Evolutionary conservation across 1,284 basidiomycete genomes (phyloP).

Genomic region (Cystobasidium slooffiae): DNA sequence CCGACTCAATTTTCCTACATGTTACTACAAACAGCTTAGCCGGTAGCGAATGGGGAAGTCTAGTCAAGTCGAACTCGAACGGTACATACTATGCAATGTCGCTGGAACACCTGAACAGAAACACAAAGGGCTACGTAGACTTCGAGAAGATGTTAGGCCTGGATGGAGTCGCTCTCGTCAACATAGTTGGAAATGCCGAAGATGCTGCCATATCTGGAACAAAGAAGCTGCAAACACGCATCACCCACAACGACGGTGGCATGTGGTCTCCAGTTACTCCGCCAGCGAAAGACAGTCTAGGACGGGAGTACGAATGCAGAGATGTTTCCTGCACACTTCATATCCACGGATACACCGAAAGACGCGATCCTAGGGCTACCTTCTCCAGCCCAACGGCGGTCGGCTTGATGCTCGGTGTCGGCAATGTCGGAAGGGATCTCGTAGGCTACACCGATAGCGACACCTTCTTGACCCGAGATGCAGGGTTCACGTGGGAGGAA

Average conservation of each 20-base stretch:
- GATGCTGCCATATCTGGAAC: slow-evolving; percentile 72
- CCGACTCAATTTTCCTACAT: slow-evolving; percentile 89
- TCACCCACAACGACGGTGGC: slow-evolving; percentile 97
- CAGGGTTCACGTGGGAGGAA: slow-evolving; percentile 97
- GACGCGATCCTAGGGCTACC: slow-evolving; percentile 83
- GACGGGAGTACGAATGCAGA: slow-evolving; percentile 73
- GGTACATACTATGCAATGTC: slow-evolving; percentile 94
- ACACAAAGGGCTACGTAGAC: slow-evolving; percentile 85
- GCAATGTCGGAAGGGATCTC: slow-evolving; percentile 89
- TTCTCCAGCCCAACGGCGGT: slow-evolving; percentile 89
- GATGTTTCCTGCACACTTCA: slow-evolving; percentile 79
- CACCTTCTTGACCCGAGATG: slow-evolving; percentile 95
- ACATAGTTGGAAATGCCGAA: slow-evolving; percentile 80
- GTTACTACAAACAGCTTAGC: slow-evolving; percentile 84
- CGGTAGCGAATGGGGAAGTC: slow-evolving; percentile 81
- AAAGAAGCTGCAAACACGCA: slow-evolving; percentile 81
- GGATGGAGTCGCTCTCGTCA: slow-evolving; percentile 92
- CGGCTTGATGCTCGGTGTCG: slow-evolving; percentile 92
- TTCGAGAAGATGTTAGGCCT: slow-evolving; percentile 98
- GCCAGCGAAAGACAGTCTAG: slow-evolving; percentile 76
- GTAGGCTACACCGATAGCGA: slow-evolving; percentile 84
- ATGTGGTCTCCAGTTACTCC: slow-evolving; percentile 83
- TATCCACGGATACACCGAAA: slow-evolving; percentile 94
- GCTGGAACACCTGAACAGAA: slow-evolving; percentile 84
- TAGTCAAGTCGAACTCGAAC: slow-evolving; percentile 97